phyloP scores from a whole-genome alignment of 306 rosid species.

The Chamaecrista fasciculata region DNA sequence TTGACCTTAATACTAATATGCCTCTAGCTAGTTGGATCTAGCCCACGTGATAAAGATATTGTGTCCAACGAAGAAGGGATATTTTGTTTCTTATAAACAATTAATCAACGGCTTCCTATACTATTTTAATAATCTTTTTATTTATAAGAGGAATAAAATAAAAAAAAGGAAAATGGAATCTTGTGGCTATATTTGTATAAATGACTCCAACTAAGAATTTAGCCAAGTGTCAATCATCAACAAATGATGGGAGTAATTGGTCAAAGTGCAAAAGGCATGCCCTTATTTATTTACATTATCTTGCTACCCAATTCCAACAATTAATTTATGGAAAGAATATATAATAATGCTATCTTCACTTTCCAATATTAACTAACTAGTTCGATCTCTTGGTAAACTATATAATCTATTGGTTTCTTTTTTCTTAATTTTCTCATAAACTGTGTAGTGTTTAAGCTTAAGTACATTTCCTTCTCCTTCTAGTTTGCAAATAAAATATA shows the following conservation, averaged over 20 bases:
- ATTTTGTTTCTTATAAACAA: conserved; percentile 29
- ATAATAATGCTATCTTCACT: too few species aligned
- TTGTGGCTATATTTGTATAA: too few species aligned
- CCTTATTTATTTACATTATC: conserved; percentile 2
- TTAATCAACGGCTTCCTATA: neutral
- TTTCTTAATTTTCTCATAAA: too few species aligned
- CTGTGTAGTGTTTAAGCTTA: too few species aligned
- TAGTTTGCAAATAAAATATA: too few species aligned
- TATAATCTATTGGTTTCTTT: too few species aligned
- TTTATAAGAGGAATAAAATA: neutral
- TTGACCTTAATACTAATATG: too few species aligned
- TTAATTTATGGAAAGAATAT: too few species aligned
- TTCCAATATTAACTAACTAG: neutral
- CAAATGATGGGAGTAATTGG: conserved; percentile 19
- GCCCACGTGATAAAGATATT: conserved; percentile 16
- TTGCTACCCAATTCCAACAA: neutral
- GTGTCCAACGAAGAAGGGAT: conserved; percentile 26
- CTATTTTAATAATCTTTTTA: neutral
- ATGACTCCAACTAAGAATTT: conserved; percentile 26
- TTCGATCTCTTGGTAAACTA: neutral
- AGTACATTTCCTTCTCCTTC: too few species aligned
- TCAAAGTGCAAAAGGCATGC: neutral
- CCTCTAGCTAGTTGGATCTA: neutral
- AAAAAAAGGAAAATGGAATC: neutral
- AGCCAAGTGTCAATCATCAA: conserved; percentile 37